phyloP scores from a whole-genome alignment of 164 flowering plant species.

The Taxillus chinensis region DNA sequence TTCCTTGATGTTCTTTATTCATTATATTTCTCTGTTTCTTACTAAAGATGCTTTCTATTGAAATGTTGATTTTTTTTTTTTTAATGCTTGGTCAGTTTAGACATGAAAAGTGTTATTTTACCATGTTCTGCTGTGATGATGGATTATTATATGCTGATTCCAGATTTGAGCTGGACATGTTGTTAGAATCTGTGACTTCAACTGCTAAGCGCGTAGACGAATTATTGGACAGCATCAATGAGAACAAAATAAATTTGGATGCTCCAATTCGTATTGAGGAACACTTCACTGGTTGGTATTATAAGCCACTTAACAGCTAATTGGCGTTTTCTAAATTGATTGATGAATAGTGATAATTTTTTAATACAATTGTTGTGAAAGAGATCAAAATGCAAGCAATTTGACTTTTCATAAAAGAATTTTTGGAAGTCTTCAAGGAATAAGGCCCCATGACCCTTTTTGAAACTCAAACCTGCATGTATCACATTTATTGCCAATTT shows the following conservation, averaged over 20 bases:
- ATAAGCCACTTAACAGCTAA: not conserved
- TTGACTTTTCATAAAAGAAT: too few species aligned
- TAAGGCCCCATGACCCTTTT: not conserved
- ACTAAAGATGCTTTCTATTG: too few species aligned
- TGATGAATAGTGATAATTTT: too few species aligned
- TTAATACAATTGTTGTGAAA: too few species aligned
- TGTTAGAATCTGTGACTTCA: slow-evolving; percentile 58
- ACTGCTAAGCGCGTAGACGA: slow-evolving; percentile 50
- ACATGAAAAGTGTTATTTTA: not conserved
- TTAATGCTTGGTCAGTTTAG: not conserved
- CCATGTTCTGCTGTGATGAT: slow-evolving; percentile 3
- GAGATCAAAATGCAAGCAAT: too few species aligned
- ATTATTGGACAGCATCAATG: slow-evolving; percentile 33
- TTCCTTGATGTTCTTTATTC: not conserved
- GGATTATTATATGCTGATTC: slow-evolving; percentile 6
- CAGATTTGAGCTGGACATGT: slow-evolving; percentile 69
- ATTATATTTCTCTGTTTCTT: too few species aligned
- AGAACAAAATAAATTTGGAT: slow-evolving; percentile 25
- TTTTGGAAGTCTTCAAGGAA: not conserved
- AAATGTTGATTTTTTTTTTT: too few species aligned
- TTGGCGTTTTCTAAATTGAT: not conserved
- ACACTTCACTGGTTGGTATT: slow-evolving; percentile 40
- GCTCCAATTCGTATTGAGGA: slow-evolving; percentile 34
- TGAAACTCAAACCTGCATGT: not conserved
- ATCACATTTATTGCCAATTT: not conserved